These are phyloP conservation scores for Alternaria brassicicola DNA, from an alignment of 2,329 filamentous ascomycete species.

Conservation along the genomic window DNA sequence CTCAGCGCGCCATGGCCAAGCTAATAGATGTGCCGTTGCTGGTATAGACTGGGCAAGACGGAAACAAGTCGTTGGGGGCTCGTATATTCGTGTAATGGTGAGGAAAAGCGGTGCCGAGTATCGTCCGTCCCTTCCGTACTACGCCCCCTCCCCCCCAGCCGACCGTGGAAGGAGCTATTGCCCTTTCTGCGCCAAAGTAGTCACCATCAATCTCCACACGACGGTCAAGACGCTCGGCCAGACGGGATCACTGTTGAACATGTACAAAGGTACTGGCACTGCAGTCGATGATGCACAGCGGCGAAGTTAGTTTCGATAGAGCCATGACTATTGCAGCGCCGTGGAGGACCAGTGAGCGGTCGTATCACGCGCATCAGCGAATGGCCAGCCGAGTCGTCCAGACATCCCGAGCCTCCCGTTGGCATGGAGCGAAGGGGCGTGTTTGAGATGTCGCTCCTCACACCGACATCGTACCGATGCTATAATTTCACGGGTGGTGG, in stretches of 20 bases:
- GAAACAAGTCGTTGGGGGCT: constrained; percentile 33
- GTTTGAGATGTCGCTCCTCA: constrained; percentile 22
- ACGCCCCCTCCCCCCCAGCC: constrained; percentile 25
- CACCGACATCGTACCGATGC: constrained; percentile 17
- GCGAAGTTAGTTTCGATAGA: constrained; percentile 18
- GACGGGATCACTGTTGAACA: constrained; percentile 14
- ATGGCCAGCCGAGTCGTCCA: constrained; percentile 9
- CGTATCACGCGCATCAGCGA: constrained; percentile 13
- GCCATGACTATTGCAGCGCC: constrained; percentile 20
- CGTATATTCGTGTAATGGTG: constrained; percentile 19
- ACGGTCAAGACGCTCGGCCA: constrained; percentile 24
- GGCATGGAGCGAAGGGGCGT: constrained; percentile 19
- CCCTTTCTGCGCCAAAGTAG: constrained; percentile 30
- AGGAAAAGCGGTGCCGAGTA: constrained; percentile 34
- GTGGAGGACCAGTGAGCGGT: constrained; percentile 1
- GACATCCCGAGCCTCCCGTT: constrained; percentile 14
- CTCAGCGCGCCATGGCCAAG: constrained; percentile 39
- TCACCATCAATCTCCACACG: constrained; percentile 38
- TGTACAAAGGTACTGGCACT: constrained; percentile 6
- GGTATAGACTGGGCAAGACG: constrained; percentile 31
- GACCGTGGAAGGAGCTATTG: constrained; percentile 26
- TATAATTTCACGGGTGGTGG: constrained; percentile 5
- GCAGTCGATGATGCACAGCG: constrained; percentile 21
- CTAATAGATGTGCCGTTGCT: constrained; percentile 42
- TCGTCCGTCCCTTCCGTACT: constrained; percentile 30